Conservation (phyloP, 805 yeast species). For the Candida sonorensis region DNA sequence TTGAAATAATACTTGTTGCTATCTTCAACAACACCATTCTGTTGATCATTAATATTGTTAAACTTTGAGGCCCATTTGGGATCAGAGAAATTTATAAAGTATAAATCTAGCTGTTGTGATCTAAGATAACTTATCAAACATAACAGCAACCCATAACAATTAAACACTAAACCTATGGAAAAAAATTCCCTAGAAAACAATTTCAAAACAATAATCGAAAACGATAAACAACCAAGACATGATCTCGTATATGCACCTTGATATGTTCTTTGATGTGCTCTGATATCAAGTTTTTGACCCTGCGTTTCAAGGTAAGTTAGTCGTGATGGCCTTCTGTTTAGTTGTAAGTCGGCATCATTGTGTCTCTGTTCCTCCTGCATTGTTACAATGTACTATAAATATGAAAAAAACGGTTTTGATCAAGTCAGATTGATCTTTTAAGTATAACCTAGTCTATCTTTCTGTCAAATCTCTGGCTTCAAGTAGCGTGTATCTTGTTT, state of each 20-base stretch:
- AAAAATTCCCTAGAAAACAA: slow-evolving; percentile 57
- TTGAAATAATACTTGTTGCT: slow-evolving; percentile 32
- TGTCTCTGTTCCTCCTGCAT: too few species aligned
- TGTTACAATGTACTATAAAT: too few species aligned
- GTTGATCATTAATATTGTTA: slow-evolving; percentile 6
- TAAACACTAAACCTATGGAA: slow-evolving; percentile 60
- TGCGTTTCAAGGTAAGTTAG: slow-evolving; percentile 30
- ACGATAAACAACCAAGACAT: slow-evolving; percentile 61
- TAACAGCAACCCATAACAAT: slow-evolving; percentile 48
- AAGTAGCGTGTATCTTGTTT: too few species aligned
- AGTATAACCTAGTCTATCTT: too few species aligned
- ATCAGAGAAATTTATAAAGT: slow-evolving; percentile 22
- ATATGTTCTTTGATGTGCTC: slow-evolving; percentile 77
- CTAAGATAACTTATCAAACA: slow-evolving; percentile 32
- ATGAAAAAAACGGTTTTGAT: too few species aligned
- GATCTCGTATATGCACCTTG: slow-evolving; percentile 80
- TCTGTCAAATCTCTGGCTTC: too few species aligned
- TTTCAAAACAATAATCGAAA: slow-evolving; percentile 57
- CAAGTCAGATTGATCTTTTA: too few species aligned
- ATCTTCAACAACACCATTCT: slow-evolving; percentile 3
- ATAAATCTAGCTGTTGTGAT: slow-evolving; percentile 25
- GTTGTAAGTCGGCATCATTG: neutral
- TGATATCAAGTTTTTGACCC: slow-evolving; percentile 39
- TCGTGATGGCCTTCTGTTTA: slow-evolving; percentile 26
- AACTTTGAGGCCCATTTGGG: slow-evolving; percentile 17